phyloP scores from a whole-genome alignment of 2,329 filamentous ascomycete species.

The Ceratocystis papillata region DNA sequence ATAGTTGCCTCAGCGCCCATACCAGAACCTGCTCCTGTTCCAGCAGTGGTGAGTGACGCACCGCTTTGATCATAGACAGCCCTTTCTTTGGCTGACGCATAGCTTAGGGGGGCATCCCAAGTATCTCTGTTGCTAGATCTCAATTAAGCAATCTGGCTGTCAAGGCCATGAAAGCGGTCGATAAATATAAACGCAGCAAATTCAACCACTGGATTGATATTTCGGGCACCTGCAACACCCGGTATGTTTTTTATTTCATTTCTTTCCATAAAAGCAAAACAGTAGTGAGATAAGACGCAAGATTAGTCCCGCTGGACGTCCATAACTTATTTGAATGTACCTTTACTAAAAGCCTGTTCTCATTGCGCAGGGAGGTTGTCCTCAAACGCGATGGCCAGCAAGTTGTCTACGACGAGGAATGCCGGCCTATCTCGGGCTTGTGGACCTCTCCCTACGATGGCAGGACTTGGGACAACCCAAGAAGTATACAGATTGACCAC shows the following conservation, averaged over 20 bases:
- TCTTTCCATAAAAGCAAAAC: no score
- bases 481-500: slow-evolving; percentile 72
- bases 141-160: slow-evolving; percentile 51
- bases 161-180: slow-evolving; percentile 42
- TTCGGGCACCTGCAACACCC: slow-evolving; percentile 57
- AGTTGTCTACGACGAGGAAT: slow-evolving; percentile 49
- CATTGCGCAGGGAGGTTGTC: slow-evolving; percentile 46
- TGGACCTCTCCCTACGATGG: slow-evolving; percentile 70
- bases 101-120: slow-evolving; percentile 50
- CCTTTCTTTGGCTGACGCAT: slow-evolving; percentile 1
- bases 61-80: not conserved
- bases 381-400: slow-evolving; percentile 60
- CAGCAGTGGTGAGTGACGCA: slow-evolving; percentile 22
- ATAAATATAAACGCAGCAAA: slow-evolving; percentile 51
- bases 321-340: not conserved
- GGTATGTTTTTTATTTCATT: slow-evolving; percentile 31
- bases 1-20: slow-evolving; percentile 28
- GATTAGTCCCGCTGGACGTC: not conserved
- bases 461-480: slow-evolving; percentile 54
- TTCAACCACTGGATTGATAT: slow-evolving; percentile 64
- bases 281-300: not conserved
- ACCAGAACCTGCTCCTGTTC: slow-evolving; percentile 28
- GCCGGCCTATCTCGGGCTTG: slow-evolving; percentile 51
- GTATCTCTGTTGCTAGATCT: slow-evolving; percentile 43
- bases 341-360: not conserved